Evolutionary conservation across 2,329 filamentous ascomycete genomes (phyloP).

Genomic region (Fusarium ramigenum): DNA sequence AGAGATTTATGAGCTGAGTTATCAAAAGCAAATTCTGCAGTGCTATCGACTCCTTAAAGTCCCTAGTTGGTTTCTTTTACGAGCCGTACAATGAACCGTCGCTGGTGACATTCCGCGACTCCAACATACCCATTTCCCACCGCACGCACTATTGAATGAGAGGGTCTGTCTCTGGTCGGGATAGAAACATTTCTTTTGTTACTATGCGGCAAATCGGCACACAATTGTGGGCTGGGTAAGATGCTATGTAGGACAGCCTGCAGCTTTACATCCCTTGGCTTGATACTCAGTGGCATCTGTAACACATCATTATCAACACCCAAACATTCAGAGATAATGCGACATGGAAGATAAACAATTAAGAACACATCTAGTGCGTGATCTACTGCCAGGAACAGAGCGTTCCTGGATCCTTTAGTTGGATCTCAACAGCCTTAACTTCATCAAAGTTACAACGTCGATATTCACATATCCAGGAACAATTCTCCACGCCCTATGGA

Average conservation of each 20-base stretch:
- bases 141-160: slow-evolving; percentile 40
- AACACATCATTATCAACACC: background rate
- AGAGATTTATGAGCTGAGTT: fast-evolving
- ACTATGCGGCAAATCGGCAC: slow-evolving; percentile 53
- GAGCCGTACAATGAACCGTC: background rate
- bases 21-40: background rate
- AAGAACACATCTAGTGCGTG: slow-evolving; percentile 36
- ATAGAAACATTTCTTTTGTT: slow-evolving; percentile 55
- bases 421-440: slow-evolving; percentile 54
- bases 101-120: slow-evolving; percentile 13
- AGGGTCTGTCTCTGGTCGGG: slow-evolving; percentile 38
- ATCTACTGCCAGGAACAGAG: slow-evolving; percentile 7
- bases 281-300: slow-evolving; percentile 48
- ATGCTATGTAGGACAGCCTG: slow-evolving; percentile 63
- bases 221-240: slow-evolving; percentile 61
- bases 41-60: background rate
- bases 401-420: slow-evolving; percentile 46
- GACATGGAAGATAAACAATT: slow-evolving; percentile 44
- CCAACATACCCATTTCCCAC: slow-evolving; percentile 18
- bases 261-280: slow-evolving; percentile 62
- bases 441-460: slow-evolving; percentile 50
- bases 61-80: background rate
- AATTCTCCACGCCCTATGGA: slow-evolving; percentile 55
- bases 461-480: slow-evolving; percentile 50
- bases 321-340: background rate